phyloP scores from a whole-genome alignment of 129 eudicot genomes.

The Ambrosia artemisiifolia region DNA sequence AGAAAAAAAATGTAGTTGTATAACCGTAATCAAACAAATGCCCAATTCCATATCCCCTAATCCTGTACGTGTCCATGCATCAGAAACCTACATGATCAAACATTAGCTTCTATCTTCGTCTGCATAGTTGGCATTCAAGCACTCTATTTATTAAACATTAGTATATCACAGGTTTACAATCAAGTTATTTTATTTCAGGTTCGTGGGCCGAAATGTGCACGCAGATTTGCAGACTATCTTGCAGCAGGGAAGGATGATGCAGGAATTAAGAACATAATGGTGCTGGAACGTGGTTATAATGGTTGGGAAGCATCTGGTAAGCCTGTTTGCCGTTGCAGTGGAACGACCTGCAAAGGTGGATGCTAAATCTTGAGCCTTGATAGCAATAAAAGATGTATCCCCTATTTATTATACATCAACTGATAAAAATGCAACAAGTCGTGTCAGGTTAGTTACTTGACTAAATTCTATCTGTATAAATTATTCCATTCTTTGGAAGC shows the following conservation, averaged over 20 bases:
- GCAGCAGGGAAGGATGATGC: conserved; percentile 45
- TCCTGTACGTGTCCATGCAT: neutral
- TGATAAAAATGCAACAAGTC: conserved; percentile 2
- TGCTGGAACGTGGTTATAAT: conserved; percentile 77
- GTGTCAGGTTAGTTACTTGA: conserved; percentile 10
- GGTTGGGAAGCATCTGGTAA: conserved; percentile 96
- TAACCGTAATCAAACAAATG: neutral
- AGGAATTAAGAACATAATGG: conserved; percentile 73
- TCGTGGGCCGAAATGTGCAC: conserved; percentile 93
- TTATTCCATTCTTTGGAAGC: conserved; percentile 18
- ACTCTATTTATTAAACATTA: no score
- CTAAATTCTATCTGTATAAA: conserved; percentile 20
- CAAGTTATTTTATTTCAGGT: conserved; percentile 41
- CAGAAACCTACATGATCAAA: neutral
- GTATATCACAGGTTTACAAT: neutral
- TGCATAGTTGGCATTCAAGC: neutral
- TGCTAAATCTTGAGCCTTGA: conserved; percentile 11
- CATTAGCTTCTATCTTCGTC: neutral
- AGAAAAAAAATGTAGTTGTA: neutral
- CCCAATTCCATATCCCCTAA: neutral
- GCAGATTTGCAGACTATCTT: conserved; percentile 70
- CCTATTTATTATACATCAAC: neutral
- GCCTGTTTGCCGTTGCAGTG: conserved; percentile 86
- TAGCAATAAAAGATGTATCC: neutral
- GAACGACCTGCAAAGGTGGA: conserved; percentile 58